These are phyloP conservation scores for Gryganskiella cystojenkinii DNA, from an alignment of 192 early-diverging fungal species.

Conservation along the genomic window DNA sequence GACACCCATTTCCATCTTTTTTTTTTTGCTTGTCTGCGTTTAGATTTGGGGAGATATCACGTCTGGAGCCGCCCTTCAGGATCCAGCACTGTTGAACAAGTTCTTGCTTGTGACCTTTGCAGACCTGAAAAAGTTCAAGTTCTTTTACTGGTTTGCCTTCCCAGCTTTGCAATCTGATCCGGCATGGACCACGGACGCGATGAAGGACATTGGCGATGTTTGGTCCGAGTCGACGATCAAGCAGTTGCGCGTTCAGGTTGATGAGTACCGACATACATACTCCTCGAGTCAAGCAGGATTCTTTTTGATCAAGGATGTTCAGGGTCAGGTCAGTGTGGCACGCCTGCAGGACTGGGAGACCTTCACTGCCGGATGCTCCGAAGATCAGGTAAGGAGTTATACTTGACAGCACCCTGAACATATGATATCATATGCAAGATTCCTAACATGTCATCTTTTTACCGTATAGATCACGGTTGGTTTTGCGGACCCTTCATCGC, in stretches of 20 bases:
- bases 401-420: neutral
- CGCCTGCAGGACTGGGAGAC: constrained; percentile 67
- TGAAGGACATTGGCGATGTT: constrained; percentile 31
- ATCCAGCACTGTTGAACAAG: constrained; percentile 74
- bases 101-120: constrained; percentile 93
- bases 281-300: constrained; percentile 36
- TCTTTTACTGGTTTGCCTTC: constrained; percentile 95
- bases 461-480: constrained; percentile 66
- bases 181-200: constrained; percentile 60
- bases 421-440: neutral
- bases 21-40: constrained; percentile 4
- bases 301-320: constrained; percentile 43
- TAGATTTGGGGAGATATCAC: constrained; percentile 80
- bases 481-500: constrained; percentile 89
- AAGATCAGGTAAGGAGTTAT: constrained; percentile 26
- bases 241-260: constrained; percentile 7
- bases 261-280: constrained; percentile 22
- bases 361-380: constrained; percentile 55
- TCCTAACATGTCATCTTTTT: neutral
- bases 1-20: constrained; percentile 9
- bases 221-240: constrained; percentile 21
- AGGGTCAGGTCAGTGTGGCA: constrained; percentile 11
- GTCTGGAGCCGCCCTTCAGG: constrained; percentile 68
- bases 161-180: constrained; percentile 83
- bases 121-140: constrained; percentile 95